A percentile compares a stretch with the other conserved stretches of the same genome.
Evolutionary conservation across 2,329 filamentous ascomycete species (phyloP).

Genomic region (Diaporthe destruens): DNA sequence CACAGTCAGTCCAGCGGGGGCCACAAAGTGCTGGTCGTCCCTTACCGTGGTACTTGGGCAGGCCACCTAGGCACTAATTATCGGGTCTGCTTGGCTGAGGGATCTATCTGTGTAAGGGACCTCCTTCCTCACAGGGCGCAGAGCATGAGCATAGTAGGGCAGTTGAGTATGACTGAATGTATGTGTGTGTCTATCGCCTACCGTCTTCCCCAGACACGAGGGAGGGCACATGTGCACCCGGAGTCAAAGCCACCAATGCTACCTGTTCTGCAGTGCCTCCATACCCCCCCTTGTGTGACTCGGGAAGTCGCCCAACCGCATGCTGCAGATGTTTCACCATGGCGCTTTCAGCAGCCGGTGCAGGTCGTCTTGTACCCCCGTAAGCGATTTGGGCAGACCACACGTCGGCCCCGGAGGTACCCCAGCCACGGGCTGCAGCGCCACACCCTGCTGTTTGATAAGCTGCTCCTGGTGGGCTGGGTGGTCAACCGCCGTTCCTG

Average conservation of each 20-base stretch:
- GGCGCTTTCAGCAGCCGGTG: constrained; percentile 17
- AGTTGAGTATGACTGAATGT: not conserved
- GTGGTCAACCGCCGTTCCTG: constrained; percentile 1
- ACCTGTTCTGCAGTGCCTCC: constrained; percentile 9
- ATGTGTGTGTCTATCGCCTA: constrained; percentile 17
- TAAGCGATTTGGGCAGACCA: constrained; percentile 1
- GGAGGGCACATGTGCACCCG: constrained; percentile 4
- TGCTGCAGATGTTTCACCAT: constrained; percentile 38
- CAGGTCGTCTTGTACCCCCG: not conserved
- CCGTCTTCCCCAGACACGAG: constrained; percentile 12
- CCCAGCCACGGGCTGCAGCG: constrained; percentile 12
- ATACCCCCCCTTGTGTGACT: constrained; percentile 33
- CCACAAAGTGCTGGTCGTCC: constrained; percentile 9
- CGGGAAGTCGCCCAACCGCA: constrained; percentile 36
- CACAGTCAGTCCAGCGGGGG: constrained; percentile 34
- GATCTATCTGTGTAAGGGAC: constrained; percentile 19
- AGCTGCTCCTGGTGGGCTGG: not conserved
- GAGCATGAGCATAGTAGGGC: not conserved
- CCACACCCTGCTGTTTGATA: constrained; percentile 18
- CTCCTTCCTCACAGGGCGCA: not conserved
- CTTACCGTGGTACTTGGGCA: no score
- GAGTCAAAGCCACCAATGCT: constrained; percentile 24
- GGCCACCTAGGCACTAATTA: not conserved
- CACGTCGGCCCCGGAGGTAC: not conserved
- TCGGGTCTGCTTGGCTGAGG: constrained; percentile 9